Evolutionary conservation across 345 rosid genomes (phyloP).

Genomic region (Arabidopsis suecica): DNA sequence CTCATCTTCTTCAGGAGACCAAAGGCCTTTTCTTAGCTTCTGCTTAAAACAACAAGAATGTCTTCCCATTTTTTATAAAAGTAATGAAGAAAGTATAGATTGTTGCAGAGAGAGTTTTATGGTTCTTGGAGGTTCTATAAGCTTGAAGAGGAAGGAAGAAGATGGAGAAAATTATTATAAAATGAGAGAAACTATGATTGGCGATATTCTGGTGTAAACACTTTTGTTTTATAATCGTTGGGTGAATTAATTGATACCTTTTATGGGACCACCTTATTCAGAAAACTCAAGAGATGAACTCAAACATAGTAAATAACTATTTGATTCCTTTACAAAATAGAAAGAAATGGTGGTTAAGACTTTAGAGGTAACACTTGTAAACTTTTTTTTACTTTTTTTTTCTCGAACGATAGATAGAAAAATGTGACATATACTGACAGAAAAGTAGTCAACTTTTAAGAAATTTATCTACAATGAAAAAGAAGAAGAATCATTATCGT

Average conservation of each 20-base stretch:
- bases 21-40: slow-evolving; percentile 85
- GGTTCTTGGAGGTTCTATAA: slow-evolving; percentile 32
- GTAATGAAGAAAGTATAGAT: slow-evolving; percentile 3
- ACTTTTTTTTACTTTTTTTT: slow-evolving; percentile 2
- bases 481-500: not conserved
- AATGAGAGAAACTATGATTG: slow-evolving; percentile 39
- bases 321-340: slow-evolving; percentile 15
- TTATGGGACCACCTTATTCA: slow-evolving; percentile 36
- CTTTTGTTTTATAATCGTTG: slow-evolving; percentile 43
- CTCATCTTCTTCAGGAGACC: slow-evolving; percentile 95
- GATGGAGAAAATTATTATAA: slow-evolving; percentile 32
- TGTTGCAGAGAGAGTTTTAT: slow-evolving; percentile 30
- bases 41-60: slow-evolving; percentile 76
- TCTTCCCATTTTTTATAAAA: slow-evolving; percentile 60
- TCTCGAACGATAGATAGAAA: not conserved
- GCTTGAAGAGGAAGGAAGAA: slow-evolving; percentile 27
- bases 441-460: not conserved
- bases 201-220: slow-evolving; percentile 36
- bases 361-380: slow-evolving; percentile 20
- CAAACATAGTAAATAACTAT: slow-evolving; percentile 21
- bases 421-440: not conserved
- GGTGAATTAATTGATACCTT: slow-evolving; percentile 40
- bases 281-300: slow-evolving; percentile 30
- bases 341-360: slow-evolving; percentile 8
- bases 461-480: not conserved